Percentiles rank a stretch among this genome's conserved stretches.
Conservation (phyloP, 169 alveolate genomes). For the Neospora caninum region DNA sequence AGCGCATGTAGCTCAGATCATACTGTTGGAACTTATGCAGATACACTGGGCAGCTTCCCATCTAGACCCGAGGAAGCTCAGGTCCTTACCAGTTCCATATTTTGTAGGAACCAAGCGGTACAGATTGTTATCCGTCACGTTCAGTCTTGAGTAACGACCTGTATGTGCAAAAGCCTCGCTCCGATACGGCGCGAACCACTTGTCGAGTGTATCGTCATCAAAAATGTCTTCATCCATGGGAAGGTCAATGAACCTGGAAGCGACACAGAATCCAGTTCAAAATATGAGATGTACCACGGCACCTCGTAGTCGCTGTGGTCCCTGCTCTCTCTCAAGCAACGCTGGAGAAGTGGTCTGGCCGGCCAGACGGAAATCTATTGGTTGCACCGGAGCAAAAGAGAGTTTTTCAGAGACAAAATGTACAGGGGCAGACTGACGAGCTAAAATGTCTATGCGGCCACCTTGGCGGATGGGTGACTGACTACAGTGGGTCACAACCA, state of each 20-base stretch:
- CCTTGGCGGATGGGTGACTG: too few relatives aligned
- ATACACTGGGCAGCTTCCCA: neutral
- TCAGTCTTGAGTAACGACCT: neutral
- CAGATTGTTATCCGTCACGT: slow-evolving; percentile 10
- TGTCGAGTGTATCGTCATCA: neutral
- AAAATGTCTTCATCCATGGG: slow-evolving; percentile 12
- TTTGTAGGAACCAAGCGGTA: slow-evolving; percentile 12
- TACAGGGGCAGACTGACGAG: too few relatives aligned
- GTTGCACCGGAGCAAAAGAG: too few relatives aligned
- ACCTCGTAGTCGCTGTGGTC: neutral
- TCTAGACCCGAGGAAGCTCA: neutral
- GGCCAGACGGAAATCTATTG: too few relatives aligned
- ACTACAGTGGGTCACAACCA: too few relatives aligned
- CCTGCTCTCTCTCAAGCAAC: neutral
- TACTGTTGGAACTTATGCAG: too few relatives aligned
- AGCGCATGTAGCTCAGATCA: too few relatives aligned
- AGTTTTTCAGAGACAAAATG: too few relatives aligned
- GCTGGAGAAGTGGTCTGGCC: too few relatives aligned
- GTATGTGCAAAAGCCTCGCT: neutral
- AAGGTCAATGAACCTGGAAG: slow-evolving; percentile 10
- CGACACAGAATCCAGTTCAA: neutral
- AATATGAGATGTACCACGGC: neutral
- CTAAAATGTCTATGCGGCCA: too few relatives aligned
- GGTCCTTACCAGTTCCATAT: neutral
- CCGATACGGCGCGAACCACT: slow-evolving; percentile 16